Evolutionary conservation across 2,329 filamentous ascomycete species (phyloP), one percentile per base, ranked within the genome.

Genomic region (Aspergillus hiratsukae): DNA sequence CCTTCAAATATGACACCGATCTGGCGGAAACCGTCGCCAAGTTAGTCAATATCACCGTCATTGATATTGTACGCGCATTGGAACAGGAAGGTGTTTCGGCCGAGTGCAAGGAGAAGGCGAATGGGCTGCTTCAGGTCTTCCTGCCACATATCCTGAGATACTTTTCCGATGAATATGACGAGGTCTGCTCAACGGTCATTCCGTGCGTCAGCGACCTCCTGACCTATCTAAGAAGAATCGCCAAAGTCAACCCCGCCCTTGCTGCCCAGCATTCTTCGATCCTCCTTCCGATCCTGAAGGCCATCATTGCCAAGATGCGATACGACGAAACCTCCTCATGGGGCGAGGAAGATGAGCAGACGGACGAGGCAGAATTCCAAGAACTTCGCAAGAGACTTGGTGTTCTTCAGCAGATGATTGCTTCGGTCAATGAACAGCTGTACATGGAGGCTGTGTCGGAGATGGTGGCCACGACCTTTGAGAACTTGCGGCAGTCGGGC

Each of bases 101-200:
- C 28, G 81, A 86, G 46, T 87, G 86, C 27, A 86, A 85, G 64
- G 81, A 83, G 48, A 88, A 87, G 65, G 93, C 94, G 51, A 91
- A 94, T 65, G 86, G 88, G 64, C 83, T 95, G 58, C 80, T 97
- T 53, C 88, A 89, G 69, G 83, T 85, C 43, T 97, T 97, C 72
- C 79, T 96, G 28, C 91, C 92, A 0, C 88, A 92, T 64, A 82
- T 97, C 11, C 80, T 99, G 51, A 89, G 93, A 41, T 97, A 97
- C 79, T 97, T 99, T 76, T 89, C 91, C 25, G 94, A 99, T 74
- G 92, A 99, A 71, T 99, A 95, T 72, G 94, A 99, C 73, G 94
- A 99, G 77, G 88, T 99, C 64, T 97, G 94, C 79, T 95, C 92
- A 37, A 94, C 91, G 11, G 91, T 97, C 57, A 96, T 99, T 59